A percentile compares a stretch with the other conserved stretches of the same genome.
Evolutionary conservation across 148 eudicot genomes (phyloP).

Genomic region (Oxyria digyna): DNA sequence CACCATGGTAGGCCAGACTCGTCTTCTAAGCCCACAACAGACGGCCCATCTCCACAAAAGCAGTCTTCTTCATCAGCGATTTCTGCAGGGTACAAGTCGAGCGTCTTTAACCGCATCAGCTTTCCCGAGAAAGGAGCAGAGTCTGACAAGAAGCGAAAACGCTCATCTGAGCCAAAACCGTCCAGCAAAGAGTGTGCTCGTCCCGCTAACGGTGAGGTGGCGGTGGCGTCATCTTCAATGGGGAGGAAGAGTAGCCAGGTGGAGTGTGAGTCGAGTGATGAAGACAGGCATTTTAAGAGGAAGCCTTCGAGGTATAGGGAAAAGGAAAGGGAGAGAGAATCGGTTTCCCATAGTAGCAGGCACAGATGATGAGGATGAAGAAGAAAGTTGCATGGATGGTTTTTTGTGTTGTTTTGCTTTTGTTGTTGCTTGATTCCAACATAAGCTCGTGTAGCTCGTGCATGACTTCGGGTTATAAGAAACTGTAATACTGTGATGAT

Average conservation of each 20-base stretch:
- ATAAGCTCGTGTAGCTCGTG: background rate
- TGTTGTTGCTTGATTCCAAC: background rate
- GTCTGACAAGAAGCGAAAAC: constrained; percentile 34
- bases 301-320: constrained; percentile 51
- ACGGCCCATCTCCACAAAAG: constrained; percentile 1
- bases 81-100: background rate
- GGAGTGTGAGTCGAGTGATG: constrained; percentile 54
- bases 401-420: background rate
- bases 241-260: constrained; percentile 13
- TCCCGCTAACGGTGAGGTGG: background rate
- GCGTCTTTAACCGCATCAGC: constrained; percentile 69
- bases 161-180: constrained; percentile 12
- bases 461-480: background rate
- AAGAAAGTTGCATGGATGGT: background rate
- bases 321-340: constrained; percentile 7
- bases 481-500: background rate
- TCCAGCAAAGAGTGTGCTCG: background rate
- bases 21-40: constrained; percentile 14
- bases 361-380: no score
- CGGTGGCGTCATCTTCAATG: background rate
- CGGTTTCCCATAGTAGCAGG: constrained; percentile 10
- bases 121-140: constrained; percentile 32
- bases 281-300: constrained; percentile 73
- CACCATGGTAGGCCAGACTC: constrained; percentile 22
- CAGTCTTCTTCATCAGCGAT: constrained; percentile 7